Evolutionary conservation across 2,329 filamentous ascomycete genomes (phyloP).

Genomic region (Penicillium sumatraense): DNA sequence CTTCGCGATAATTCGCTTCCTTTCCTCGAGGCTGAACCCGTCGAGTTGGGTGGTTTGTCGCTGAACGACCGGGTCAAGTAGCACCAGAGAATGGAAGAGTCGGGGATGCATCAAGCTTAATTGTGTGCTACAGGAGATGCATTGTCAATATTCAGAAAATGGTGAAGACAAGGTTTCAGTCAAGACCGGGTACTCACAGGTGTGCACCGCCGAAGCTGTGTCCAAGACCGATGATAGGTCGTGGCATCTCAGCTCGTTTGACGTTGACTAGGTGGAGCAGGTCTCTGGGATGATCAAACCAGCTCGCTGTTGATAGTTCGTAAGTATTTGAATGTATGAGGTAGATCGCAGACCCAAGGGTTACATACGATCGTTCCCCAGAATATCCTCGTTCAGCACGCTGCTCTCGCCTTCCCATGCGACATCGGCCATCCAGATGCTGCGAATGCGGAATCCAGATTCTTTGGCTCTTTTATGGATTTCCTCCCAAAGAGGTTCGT

Average conservation of each 20-base stretch:
- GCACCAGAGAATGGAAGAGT: conserved; percentile 73
- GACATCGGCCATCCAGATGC: conserved; percentile 91
- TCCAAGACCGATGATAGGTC: conserved; percentile 80
- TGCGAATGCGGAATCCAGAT: conserved; percentile 71
- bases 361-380: conserved; percentile 81
- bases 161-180: neutral
- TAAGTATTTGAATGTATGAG: conserved; percentile 19
- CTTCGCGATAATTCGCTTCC: conserved; percentile 35
- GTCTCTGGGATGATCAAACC: conserved; percentile 85
- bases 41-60: conserved; percentile 48
- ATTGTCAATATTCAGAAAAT: conserved; percentile 4
- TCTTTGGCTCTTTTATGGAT: conserved; percentile 63
- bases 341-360: neutral
- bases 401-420: conserved; percentile 82
- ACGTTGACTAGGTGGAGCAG: conserved; percentile 83
- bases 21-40: conserved; percentile 24
- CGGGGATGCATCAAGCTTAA: conserved; percentile 79
- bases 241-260: conserved; percentile 78
- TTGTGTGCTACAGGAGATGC: conserved; percentile 54
- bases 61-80: conserved; percentile 84
- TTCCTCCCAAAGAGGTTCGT: conserved; percentile 91
- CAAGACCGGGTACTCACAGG: conserved; percentile 49
- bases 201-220: conserved; percentile 86
- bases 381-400: conserved; percentile 71
- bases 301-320: conserved; percentile 65